phyloP scores from a whole-genome alignment of 495 filamentous ascomycete species.

The Talaromyces adpressus region DNA sequence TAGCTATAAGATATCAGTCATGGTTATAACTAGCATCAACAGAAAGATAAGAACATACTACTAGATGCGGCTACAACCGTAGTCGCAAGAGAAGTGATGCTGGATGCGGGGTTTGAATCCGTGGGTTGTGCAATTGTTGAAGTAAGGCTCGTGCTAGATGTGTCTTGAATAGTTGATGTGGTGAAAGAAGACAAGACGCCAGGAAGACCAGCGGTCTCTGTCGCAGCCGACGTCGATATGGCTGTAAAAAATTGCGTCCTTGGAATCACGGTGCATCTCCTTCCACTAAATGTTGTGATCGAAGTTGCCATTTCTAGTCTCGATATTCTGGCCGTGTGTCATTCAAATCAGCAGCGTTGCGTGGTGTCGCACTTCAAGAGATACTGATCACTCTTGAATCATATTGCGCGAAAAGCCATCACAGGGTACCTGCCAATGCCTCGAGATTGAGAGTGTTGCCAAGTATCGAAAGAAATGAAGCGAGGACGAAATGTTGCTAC shows the following conservation, averaged over 20 bases:
- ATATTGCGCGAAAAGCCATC: neutral
- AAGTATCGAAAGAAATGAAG: neutral
- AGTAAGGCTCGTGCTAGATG: neutral
- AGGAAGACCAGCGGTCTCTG: neutral
- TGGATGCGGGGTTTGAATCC: neutral
- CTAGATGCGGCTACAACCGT: neutral
- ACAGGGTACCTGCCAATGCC: neutral
- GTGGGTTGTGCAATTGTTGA: neutral
- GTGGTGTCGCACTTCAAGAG: neutral
- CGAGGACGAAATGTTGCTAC: neutral
- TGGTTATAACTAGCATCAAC: neutral
- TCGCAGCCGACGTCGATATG: neutral
- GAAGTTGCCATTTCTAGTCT: slow-evolving; percentile 2
- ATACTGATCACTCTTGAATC: neutral
- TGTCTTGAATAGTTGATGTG: neutral
- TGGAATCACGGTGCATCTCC: slow-evolving; percentile 4
- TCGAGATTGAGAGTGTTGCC: neutral
- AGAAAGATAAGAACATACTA: neutral
- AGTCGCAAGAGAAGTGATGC: neutral
- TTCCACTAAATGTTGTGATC: slow-evolving; percentile 1
- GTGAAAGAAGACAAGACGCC: neutral
- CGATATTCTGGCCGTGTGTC: neutral
- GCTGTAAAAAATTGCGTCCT: neutral
- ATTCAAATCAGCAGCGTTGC: neutral
- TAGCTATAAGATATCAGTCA: neutral